A percentile compares a stretch with the other conserved stretches of the same genome.
These are phyloP conservation scores for Arthrobotrys conoides DNA, from an alignment of 2,329 filamentous ascomycete species.

Conservation along the genomic window DNA sequence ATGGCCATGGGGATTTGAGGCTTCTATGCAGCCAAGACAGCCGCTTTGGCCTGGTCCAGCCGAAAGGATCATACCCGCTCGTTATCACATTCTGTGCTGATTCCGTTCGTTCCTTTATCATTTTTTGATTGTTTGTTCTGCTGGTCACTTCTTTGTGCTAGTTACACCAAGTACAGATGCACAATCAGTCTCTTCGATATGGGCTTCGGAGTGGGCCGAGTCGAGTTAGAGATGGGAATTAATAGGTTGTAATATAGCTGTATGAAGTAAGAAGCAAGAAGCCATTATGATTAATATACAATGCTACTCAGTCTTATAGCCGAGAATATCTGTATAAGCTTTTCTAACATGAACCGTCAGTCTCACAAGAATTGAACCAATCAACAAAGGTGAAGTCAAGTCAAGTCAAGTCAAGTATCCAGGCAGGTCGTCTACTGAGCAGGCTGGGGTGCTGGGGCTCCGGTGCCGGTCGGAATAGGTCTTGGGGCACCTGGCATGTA, in stretches of 20 bases:
- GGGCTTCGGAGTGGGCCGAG: slow-evolving; percentile 11
- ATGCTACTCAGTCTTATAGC: background rate
- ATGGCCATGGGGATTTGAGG: background rate
- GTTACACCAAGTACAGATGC: background rate
- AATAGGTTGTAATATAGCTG: too few species aligned
- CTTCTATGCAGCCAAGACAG: slow-evolving; percentile 19
- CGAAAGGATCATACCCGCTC: slow-evolving; percentile 13
- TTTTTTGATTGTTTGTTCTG: background rate
- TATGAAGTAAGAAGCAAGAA: background rate
- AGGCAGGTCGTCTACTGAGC: slow-evolving; percentile 9
- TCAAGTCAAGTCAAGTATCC: background rate
- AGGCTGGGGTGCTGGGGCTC: slow-evolving; percentile 45
- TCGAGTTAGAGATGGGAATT: too few species aligned
- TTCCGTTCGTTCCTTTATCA: background rate
- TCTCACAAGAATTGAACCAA: too few species aligned
- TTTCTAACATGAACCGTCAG: too few species aligned
- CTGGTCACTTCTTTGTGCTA: background rate
- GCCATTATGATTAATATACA: background rate
- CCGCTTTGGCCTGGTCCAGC: slow-evolving; percentile 47
- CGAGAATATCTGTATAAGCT: too few species aligned
- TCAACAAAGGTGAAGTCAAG: too few species aligned
- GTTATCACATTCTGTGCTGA: background rate
- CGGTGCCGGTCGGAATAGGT: slow-evolving; percentile 37
- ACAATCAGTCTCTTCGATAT: background rate
- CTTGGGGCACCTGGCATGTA: slow-evolving; percentile 52